A percentile compares a stretch with the other conserved stretches of the same genome.
Evolutionary conservation across 2,329 filamentous ascomycete species (phyloP).

Genomic region (Pseudogymnoascus verrucosus): DNA sequence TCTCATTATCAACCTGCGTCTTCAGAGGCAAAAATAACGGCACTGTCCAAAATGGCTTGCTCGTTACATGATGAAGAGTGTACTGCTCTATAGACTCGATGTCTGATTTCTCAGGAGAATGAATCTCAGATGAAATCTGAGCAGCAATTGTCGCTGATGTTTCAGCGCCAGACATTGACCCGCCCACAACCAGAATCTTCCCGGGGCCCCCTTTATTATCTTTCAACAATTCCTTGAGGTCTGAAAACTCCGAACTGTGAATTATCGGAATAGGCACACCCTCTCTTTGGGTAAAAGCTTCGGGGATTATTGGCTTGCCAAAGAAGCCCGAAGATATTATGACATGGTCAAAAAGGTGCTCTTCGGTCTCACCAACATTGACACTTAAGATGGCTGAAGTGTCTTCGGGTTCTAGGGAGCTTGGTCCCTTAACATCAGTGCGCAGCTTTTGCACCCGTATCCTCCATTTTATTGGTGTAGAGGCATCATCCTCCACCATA

Average conservation of each 20-base stretch:
- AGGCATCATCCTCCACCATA: constrained; percentile 15
- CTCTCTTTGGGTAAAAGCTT: constrained; percentile 16
- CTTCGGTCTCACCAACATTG: not conserved
- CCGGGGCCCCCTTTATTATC: constrained; percentile 27
- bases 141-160: constrained; percentile 64
- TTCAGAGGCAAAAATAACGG: constrained; percentile 40
- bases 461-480: constrained; percentile 14
- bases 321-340: constrained; percentile 73
- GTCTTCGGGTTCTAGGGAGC: not conserved
- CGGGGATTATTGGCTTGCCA: constrained; percentile 43
- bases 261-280: constrained; percentile 41
- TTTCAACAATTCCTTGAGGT: constrained; percentile 41
- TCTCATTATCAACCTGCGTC: constrained; percentile 16
- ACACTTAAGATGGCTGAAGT: not conserved
- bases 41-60: constrained; percentile 65
- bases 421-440: not conserved
- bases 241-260: constrained; percentile 61
- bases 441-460: not conserved
- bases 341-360: constrained; percentile 55
- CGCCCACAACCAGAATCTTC: constrained; percentile 67
- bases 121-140: constrained; percentile 56
- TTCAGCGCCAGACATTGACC: constrained; percentile 77
- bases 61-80: constrained; percentile 59
- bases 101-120: constrained; percentile 40
- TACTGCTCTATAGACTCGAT: constrained; percentile 41